phyloP scores from a whole-genome alignment of 2,329 filamentous ascomycete genomes.

The Xylariaceae sp. region DNA sequence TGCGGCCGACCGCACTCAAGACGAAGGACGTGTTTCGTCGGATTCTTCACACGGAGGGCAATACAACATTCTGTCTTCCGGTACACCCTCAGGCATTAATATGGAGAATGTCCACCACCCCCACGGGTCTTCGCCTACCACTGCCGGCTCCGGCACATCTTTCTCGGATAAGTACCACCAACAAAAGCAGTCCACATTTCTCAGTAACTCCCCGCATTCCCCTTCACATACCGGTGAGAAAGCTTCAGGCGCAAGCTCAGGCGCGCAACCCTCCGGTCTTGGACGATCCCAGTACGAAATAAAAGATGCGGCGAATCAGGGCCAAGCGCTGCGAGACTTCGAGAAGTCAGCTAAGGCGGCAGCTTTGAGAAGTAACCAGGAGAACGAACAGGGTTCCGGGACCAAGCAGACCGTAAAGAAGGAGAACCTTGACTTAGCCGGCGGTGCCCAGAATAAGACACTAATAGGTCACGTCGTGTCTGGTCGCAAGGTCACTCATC shows the following conservation, averaged over 20 bases:
- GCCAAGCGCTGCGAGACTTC: background rate
- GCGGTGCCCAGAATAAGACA: background rate
- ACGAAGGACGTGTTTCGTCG: background rate
- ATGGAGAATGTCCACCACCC: slow-evolving; percentile 11
- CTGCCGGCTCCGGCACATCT: too few relatives aligned
- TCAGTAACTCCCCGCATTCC: too few relatives aligned
- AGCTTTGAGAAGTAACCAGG: background rate
- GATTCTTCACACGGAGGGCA: slow-evolving; percentile 22
- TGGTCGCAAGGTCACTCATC: slow-evolving; percentile 22
- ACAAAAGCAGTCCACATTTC: too few relatives aligned
- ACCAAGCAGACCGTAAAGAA: background rate
- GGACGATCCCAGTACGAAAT: background rate
- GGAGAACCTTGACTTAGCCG: background rate
- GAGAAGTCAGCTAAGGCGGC: background rate
- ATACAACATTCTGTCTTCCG: slow-evolving; percentile 34
- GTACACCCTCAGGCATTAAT: slow-evolving; percentile 37
- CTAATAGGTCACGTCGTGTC: background rate
- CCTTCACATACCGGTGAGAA: too few relatives aligned
- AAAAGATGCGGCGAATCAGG: background rate
- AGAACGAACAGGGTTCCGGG: background rate
- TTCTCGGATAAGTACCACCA: too few relatives aligned
- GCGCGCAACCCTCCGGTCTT: background rate
- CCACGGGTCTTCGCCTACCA: too few relatives aligned
- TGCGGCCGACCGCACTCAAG: background rate
- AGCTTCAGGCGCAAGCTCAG: background rate